phyloP scores from a whole-genome alignment of 164 flowering plant species.

The Berberis vulgaris region DNA sequence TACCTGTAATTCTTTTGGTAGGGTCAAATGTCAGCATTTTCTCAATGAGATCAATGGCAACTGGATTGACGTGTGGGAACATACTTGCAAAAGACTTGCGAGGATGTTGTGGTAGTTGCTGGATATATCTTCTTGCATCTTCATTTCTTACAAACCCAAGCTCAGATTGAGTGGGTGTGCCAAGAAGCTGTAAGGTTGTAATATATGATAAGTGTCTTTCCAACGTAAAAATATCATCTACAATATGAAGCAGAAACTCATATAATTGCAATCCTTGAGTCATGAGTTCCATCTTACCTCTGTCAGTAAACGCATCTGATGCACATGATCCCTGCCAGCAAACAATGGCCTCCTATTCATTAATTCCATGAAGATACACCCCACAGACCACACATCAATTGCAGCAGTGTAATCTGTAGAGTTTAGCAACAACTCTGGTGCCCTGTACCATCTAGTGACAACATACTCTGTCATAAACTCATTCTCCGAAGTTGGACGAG shows the following conservation, averaged over 20 bases:
- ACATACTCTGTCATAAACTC: conserved; percentile 95
- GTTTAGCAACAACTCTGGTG: conserved; percentile 79
- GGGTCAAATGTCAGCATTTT: conserved; percentile 94
- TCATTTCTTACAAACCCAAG: conserved; percentile 65
- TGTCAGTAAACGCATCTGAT: conserved; percentile 80
- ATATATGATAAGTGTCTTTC: conserved; percentile 2
- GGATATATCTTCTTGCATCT: conserved; percentile 65
- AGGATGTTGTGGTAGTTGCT: conserved; percentile 50
- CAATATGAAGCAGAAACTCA: not conserved
- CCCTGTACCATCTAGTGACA: conserved; percentile 96
- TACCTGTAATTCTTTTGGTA: conserved; percentile 78
- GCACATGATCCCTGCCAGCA: conserved; percentile 86
- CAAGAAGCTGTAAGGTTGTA: conserved; percentile 52
- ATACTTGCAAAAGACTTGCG: conserved; percentile 42
- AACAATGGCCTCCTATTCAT: conserved; percentile 77
- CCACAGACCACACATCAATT: conserved; percentile 98
- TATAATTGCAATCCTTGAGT: not conserved
- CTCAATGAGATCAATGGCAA: conserved; percentile 83
- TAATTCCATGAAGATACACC: conserved; percentile 93
- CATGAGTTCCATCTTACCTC: conserved; percentile 49
- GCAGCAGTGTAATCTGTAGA: conserved; percentile 92
- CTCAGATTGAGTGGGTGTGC: conserved; percentile 86
- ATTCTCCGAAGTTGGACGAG: conserved; percentile 67
- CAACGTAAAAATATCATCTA: not conserved
- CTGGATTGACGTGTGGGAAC: conserved; percentile 71